Conservation (phyloP, 2,329 filamentous ascomycete species). For the Talaromyces sp. region DNA sequence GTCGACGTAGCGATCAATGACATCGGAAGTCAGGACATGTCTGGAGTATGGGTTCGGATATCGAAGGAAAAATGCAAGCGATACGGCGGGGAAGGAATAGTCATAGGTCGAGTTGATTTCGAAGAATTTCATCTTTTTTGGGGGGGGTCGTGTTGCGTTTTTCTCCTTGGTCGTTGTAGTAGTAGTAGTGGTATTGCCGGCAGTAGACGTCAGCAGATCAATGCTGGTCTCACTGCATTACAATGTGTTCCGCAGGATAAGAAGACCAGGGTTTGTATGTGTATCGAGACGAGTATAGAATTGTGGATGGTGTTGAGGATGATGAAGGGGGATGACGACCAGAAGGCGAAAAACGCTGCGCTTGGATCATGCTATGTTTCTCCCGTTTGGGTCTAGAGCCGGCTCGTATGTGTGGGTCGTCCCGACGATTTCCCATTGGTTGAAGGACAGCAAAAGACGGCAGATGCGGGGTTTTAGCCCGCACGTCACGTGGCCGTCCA, state of each 20-base stretch:
- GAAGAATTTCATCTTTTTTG: constrained; percentile 45
- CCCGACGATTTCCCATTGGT: background rate
- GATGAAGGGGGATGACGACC: background rate
- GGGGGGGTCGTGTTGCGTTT: background rate
- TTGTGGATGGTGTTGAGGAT: background rate
- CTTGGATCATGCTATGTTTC: constrained; percentile 8
- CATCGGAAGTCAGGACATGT: constrained; percentile 61
- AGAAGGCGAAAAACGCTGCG: constrained; percentile 7
- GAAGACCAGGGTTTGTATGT: background rate
- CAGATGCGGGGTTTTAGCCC: background rate
- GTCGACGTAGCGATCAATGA: constrained; percentile 58
- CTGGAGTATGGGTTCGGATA: constrained; percentile 62
- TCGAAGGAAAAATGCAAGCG: constrained; percentile 62
- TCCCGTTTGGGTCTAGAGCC: background rate
- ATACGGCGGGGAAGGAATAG: constrained; percentile 60
- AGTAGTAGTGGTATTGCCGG: background rate
- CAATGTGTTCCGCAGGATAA: background rate
- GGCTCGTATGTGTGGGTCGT: background rate
- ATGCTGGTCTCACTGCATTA: constrained; percentile 1
- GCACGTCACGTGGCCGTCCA: background rate
- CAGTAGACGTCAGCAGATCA: constrained; percentile 2
- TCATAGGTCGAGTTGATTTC: constrained; percentile 55
- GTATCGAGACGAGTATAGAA: background rate
- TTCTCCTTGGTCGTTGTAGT: background rate
- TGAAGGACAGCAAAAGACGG: background rate